These are phyloP conservation scores for Aspergillus aculeatus DNA, from an alignment of 2,329 filamentous ascomycete species.

Conservation along the genomic window DNA sequence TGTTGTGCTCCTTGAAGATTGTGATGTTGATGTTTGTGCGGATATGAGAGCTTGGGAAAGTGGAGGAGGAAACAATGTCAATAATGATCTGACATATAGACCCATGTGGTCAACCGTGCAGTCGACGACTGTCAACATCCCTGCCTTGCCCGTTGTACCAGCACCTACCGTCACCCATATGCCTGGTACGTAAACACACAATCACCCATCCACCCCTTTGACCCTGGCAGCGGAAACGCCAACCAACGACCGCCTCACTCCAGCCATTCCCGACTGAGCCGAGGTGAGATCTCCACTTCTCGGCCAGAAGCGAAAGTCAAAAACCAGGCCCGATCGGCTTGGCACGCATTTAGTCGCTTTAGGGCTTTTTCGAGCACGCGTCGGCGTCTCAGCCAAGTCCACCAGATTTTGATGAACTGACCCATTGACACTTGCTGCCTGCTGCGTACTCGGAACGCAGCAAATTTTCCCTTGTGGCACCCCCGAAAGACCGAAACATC, in stretches of 20 bases:
- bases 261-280: not conserved
- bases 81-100: not conserved
- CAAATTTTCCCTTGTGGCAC: not conserved
- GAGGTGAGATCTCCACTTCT: constrained; percentile 1
- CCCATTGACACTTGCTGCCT: not conserved
- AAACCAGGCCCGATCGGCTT: not conserved
- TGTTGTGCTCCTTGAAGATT: too few species aligned
- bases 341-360: not conserved
- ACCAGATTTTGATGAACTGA: not conserved
- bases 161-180: not conserved
- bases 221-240: not conserved
- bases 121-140: not conserved
- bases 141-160: not conserved
- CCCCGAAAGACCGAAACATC: not conserved
- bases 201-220: not conserved
- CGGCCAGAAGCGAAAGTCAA: constrained; percentile 3
- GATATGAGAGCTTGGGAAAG: not conserved
- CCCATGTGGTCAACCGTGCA: not conserved
- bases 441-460: not conserved
- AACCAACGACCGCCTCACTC: not conserved
- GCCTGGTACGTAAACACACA: too few species aligned
- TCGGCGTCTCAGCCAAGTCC: constrained; percentile 2
- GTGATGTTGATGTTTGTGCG: not conserved
- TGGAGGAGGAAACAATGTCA: not conserved
- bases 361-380: not conserved